These are phyloP conservation scores for Coniophora puteana DNA, from an alignment of 1,284 basidiomycete genomes.

Conservation along the genomic window DNA sequence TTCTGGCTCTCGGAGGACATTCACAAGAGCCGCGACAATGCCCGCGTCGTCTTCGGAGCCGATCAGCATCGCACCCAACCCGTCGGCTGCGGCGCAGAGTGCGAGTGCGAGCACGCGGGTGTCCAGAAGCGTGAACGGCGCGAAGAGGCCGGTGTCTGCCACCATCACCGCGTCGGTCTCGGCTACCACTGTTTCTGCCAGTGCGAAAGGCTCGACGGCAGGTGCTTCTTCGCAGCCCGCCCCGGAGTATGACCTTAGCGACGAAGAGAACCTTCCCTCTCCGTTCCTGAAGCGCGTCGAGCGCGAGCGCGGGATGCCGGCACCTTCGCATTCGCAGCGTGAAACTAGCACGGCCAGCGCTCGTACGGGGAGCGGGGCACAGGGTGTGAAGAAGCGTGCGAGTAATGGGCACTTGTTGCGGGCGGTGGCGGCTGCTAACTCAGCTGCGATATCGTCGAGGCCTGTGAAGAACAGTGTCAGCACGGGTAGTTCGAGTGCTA, in stretches of 20 bases:
- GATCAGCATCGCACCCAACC: too few species aligned
- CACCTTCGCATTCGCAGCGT: too few species aligned
- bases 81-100: too few species aligned
- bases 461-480: constrained; percentile 8
- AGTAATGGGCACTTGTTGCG: constrained; percentile 53
- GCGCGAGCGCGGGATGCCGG: constrained; percentile 25
- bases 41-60: background rate
- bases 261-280: constrained; percentile 82
- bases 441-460: constrained; percentile 28
- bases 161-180: background rate
- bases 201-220: background rate
- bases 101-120: too few species aligned
- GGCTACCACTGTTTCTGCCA: background rate
- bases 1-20: constrained; percentile 4
- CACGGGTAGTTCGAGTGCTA: constrained; percentile 11
- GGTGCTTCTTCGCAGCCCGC: constrained; percentile 14
- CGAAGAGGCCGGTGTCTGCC: too few species aligned
- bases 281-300: constrained; percentile 71
- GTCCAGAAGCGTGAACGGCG: too few species aligned
- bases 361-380: constrained; percentile 15
- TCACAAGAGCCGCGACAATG: constrained; percentile 10
- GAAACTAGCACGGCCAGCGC: constrained; percentile 6
- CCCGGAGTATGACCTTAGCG: constrained; percentile 60
- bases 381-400: constrained; percentile 32
- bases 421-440: constrained; percentile 62